These are phyloP conservation scores for Trametes pubescens DNA, from an alignment of 1,284 basidiomycete species.

Conservation along the genomic window DNA sequence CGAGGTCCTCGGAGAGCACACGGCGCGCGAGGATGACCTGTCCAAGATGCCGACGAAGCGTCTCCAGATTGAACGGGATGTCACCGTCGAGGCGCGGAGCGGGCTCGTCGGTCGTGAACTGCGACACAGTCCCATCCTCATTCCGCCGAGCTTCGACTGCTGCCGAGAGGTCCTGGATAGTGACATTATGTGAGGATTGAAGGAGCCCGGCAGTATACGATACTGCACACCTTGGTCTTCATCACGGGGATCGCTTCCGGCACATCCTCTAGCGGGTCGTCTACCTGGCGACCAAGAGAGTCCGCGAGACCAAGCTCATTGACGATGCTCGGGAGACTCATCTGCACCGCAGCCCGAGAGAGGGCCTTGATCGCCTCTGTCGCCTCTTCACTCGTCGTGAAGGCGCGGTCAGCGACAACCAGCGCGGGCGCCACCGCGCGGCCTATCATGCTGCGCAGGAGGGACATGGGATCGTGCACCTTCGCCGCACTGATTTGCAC, in stretches of 20 bases:
- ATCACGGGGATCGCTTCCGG: conserved; percentile 67
- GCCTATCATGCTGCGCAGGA: conserved; percentile 59
- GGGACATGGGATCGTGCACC: conserved; percentile 42
- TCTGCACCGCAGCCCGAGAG: conserved; percentile 65
- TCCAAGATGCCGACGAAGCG: conserved; percentile 72
- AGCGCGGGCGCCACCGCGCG: conserved; percentile 59
- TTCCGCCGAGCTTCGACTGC: conserved; percentile 31
- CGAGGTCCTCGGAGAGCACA: conserved; percentile 69
- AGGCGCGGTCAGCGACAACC: conserved; percentile 65
- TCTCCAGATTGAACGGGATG: conserved; percentile 77
- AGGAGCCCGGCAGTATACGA: not conserved
- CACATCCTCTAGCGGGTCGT: conserved; percentile 58
- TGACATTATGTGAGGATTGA: not conserved
- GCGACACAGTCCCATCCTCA: conserved; percentile 33
- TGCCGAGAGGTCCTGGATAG: not conserved
- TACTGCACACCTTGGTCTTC: conserved; percentile 39
- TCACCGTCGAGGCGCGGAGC: conserved; percentile 40
- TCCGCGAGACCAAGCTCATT: conserved; percentile 64
- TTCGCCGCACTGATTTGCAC: conserved; percentile 28
- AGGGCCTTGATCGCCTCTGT: conserved; percentile 62
- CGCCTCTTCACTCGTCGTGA: conserved; percentile 62
- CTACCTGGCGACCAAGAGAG: conserved; percentile 49
- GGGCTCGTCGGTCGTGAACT: conserved; percentile 35
- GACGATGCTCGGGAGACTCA: conserved; percentile 59
- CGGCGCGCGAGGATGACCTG: conserved; percentile 69